Evolutionary conservation across 495 filamentous ascomycete genomes (phyloP).

Genomic region (Amniculicola lignicola): DNA sequence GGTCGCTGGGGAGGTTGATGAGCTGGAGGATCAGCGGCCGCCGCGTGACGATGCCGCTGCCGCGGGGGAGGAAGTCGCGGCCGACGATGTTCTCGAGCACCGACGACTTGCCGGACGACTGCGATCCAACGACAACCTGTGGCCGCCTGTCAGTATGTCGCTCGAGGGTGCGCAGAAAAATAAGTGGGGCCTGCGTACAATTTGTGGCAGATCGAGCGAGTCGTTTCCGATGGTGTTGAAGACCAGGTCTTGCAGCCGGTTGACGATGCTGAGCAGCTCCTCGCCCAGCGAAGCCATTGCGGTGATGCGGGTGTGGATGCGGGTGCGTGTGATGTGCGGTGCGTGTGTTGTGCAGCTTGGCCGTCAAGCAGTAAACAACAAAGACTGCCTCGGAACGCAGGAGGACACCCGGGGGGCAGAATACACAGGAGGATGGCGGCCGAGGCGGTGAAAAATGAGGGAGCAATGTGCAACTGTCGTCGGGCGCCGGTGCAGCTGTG

Average conservation of each 20-base stretch:
- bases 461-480: neutral
- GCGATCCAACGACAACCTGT: slow-evolving; percentile 96
- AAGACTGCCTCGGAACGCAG: neutral
- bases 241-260: slow-evolving; percentile 95
- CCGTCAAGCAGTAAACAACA: slow-evolving; percentile 27
- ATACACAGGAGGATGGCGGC: neutral
- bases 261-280: slow-evolving; percentile 86
- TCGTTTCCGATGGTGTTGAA: slow-evolving; percentile 99
- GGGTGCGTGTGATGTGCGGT: slow-evolving; percentile 1
- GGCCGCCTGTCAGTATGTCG: slow-evolving; percentile 17
- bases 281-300: slow-evolving; percentile 76
- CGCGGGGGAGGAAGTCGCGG: slow-evolving; percentile 92
- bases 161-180: too few species aligned
- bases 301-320: slow-evolving; percentile 9
- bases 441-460: neutral
- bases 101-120: slow-evolving; percentile 98
- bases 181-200: slow-evolving; percentile 64
- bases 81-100: slow-evolving; percentile 99
- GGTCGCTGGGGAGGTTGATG: slow-evolving; percentile 90
- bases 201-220: slow-evolving; percentile 94
- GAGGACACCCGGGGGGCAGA: neutral
- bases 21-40: slow-evolving; percentile 93
- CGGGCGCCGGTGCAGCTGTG: neutral
- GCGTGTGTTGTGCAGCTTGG: slow-evolving; percentile 19
- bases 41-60: slow-evolving; percentile 93